phyloP scores from a whole-genome alignment of 108 stramenopile species.

The Cyclotella kingstonii region DNA sequence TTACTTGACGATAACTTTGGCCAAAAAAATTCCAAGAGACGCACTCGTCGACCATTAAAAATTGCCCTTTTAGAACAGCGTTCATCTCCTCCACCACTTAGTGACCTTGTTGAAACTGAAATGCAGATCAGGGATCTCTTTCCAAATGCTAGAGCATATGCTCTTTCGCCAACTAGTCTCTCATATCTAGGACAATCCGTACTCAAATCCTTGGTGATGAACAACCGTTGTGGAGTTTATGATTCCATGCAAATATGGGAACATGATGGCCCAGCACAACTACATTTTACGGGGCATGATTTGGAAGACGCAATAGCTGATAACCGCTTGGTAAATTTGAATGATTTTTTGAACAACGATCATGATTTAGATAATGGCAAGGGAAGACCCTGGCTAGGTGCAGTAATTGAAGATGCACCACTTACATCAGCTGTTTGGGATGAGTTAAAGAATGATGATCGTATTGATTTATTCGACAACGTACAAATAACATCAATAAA shows the following conservation, averaged over 20 bases:
- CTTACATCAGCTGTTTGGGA: constrained; percentile 63
- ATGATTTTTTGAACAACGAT: constrained; percentile 1
- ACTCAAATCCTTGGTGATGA: constrained; percentile 24
- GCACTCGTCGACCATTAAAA: constrained; percentile 34
- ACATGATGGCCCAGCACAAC: constrained; percentile 64
- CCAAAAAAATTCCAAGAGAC: background rate
- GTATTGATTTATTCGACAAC: constrained; percentile 44
- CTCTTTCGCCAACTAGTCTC: constrained; percentile 71
- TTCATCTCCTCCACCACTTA: constrained; percentile 20
- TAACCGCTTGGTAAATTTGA: constrained; percentile 35
- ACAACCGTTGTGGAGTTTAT: constrained; percentile 57
- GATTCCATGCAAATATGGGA: constrained; percentile 90
- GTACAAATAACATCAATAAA: constrained; percentile 28
- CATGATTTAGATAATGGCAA: background rate
- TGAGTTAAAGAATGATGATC: constrained; percentile 43
- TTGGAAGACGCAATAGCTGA: constrained; percentile 35
- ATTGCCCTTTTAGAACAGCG: constrained; percentile 39
- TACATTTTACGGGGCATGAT: constrained; percentile 68
- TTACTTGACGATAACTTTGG: constrained; percentile 32
- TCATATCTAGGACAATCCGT: constrained; percentile 45
- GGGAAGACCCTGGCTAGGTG: constrained; percentile 54
- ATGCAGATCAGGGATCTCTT: background rate
- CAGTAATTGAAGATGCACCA: constrained; percentile 69
- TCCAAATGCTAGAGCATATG: constrained; percentile 83
- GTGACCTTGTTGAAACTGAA: constrained; percentile 4